Evolutionary conservation across 2,329 filamentous ascomycete species (phyloP), one percentile per base, ranked within the genome.

Genomic region (Xylaria sp.): DNA sequence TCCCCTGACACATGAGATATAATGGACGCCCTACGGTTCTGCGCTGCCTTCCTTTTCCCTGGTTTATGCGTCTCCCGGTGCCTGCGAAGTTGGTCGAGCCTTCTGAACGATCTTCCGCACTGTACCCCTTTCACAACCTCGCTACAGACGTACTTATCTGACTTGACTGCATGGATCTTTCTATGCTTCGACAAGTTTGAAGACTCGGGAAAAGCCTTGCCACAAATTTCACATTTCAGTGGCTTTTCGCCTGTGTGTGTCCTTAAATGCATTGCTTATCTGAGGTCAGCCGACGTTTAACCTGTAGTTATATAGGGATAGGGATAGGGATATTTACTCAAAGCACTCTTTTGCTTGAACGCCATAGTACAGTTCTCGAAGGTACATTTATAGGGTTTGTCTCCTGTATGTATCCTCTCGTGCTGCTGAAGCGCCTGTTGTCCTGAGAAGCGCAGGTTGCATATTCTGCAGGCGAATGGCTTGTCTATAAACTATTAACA

Each of bases 361-460:
- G 82, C 81, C 75, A 88, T 89, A 26, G 77, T 79, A 71, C 89
- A 90, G 42, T 82, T 83, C 3, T 77, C 74, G 31, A 76, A 77
- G 10, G 80, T 76, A 75, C 90, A 92, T 48, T 83, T 80, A 79
- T 88, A 90, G 31, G 90, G 89, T 70, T 87, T 90, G 68, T 88
- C 86, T 46, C 89, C 88, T 0, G 89, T 90, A 74, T 93, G 90
- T 2, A 87, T 90, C 20, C 89, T 85, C 75, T 87, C 83, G 73
- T 93, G 90, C 75, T 92, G 90, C 49, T 88, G 86, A 6, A 92
- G 83, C 0, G 90, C 88, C 76, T 92, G 90, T 72, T 89, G 87
- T 2, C 89, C 89, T 0, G 90, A 91, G 74, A 92, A 88, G 3
- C 81, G 81, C 66, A 87, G 81, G 10, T 83, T 81, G 73, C 90